phyloP scores from a whole-genome alignment of 306 rosid genomes.

The Prunus persica region DNA sequence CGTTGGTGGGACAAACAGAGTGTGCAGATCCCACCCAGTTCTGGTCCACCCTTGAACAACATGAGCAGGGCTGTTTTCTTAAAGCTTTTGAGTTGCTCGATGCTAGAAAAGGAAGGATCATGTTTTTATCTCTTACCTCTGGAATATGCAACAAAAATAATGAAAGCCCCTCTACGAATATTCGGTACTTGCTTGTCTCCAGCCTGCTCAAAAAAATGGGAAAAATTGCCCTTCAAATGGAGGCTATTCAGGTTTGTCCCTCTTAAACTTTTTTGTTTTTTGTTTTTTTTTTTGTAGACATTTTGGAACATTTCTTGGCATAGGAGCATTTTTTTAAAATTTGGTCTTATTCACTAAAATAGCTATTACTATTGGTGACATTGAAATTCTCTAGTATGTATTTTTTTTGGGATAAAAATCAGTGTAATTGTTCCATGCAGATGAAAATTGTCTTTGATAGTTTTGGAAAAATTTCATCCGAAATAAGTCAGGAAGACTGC shows the following conservation, averaged over 20 bases:
- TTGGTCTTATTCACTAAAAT: neutral
- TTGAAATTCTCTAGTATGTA: neutral
- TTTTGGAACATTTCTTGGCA: neutral
- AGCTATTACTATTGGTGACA: neutral
- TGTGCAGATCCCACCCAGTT: conserved; percentile 38
- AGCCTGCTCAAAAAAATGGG: conserved; percentile 75
- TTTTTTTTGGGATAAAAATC: neutral
- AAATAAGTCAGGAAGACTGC: conserved; percentile 55
- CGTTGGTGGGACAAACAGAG: conserved; percentile 47
- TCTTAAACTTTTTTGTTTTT: neutral
- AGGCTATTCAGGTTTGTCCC: conserved; percentile 63
- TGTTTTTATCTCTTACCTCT: conserved; percentile 47
- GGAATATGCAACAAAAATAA: conserved; percentile 30
- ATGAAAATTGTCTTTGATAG: conserved; percentile 70
- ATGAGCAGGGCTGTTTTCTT: conserved; percentile 60
- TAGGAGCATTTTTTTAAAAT: neutral
- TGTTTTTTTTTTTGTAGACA: neutral
- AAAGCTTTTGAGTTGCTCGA: conserved; percentile 70
- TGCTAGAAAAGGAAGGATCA: conserved; percentile 59
- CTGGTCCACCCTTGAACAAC: conserved; percentile 72
- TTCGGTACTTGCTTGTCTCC: conserved; percentile 50
- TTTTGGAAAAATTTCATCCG: conserved; percentile 47
- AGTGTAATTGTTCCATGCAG: conserved; percentile 42
- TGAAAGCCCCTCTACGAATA: conserved; percentile 25
- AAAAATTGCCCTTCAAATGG: conserved; percentile 70